Base-by-base conservation (phyloP, 768 basidiomycete species). In the Mycena belliarum region DNA sequence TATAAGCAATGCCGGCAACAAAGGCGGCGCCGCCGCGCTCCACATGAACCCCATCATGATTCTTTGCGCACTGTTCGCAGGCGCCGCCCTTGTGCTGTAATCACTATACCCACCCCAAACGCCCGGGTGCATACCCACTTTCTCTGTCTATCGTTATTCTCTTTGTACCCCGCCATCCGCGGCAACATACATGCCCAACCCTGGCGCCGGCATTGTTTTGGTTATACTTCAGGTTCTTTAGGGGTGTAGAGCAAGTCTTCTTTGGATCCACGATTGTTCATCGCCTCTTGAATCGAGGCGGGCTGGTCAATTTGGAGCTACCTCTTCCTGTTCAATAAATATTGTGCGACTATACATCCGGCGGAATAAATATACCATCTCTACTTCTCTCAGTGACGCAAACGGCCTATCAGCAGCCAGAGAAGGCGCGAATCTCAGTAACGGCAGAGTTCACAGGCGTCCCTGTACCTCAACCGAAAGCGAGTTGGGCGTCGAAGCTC, bases 1-100 rank as follows among this genome's bases (percentile, higher is more conserved):
- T 40, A 75, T 76, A 49, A 78, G 80, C 53, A n/a, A n/a, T n/a
- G 77, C 79, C 49, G 79, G 79, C 41, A 76, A 75, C 55, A 79
- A 79, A n/a, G n/a, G n/a, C 52, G 79, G 70, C 52, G 72, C 72
- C 49, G 65, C 73, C 18, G 62, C 67, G 29, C 76, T 70, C 66
- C 76, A 75, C 64, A 68, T 73, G 63, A 77, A 71, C 35, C 77
- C 81, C 58, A 62, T 76, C 64, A 66, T 81, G 65, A 70, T 72
- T 48, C 63, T 82, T 59, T 68, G 74, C 62, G 77, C 75, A 32
- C 53, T 80, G 59, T 71, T 71, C 29, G 79, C 76, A 44, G 43
- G 33, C 16, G 69, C 72, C 56, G 66, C 63, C 10, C 47, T 66
- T 4, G 52, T 49, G 41, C 59, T 66, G 20, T 68, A 65, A 63